phyloP scores from a whole-genome alignment of 1,284 basidiomycete genomes.

The Rhodotorula sp. region DNA sequence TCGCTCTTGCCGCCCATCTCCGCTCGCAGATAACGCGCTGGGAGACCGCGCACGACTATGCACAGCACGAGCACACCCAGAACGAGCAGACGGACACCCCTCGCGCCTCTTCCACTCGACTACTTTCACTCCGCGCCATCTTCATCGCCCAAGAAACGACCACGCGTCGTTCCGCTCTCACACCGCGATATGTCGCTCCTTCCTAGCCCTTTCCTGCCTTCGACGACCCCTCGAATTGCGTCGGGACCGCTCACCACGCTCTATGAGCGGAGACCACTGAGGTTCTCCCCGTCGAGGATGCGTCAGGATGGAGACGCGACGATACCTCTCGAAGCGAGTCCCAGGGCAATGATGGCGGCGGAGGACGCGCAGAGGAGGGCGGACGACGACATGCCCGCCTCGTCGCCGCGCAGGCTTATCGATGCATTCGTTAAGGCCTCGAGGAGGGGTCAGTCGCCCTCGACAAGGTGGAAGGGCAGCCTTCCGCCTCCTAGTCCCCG shows the following conservation, averaged over 20 bases:
- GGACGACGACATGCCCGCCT: constrained; percentile 9
- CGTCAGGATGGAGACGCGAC: background rate
- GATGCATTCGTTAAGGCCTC: constrained; percentile 14
- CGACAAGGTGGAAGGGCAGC: background rate
- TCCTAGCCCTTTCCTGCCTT: constrained; percentile 13
- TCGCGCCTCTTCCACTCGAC: constrained; percentile 12
- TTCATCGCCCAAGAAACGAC: background rate
- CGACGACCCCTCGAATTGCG: background rate
- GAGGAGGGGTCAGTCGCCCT: background rate
- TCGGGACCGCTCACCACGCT: constrained; percentile 10
- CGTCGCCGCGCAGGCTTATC: constrained; percentile 21
- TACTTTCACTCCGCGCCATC: background rate
- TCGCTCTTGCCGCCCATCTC: background rate
- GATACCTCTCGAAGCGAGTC: background rate
- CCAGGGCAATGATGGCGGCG: constrained; percentile 7
- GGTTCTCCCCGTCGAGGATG: background rate
- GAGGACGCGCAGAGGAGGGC: constrained; percentile 6
- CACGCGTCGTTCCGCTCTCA: background rate
- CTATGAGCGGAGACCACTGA: constrained; percentile 4
- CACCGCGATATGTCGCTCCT: constrained; percentile 18
- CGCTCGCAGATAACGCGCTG: background rate
- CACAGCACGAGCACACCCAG: background rate
- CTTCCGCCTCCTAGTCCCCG: constrained; percentile 11
- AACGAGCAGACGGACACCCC: background rate
- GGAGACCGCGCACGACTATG: background rate